Evolutionary conservation across 176 grass and related monocot species (phyloP).

Genomic region (Lolium multiflorum): DNA sequence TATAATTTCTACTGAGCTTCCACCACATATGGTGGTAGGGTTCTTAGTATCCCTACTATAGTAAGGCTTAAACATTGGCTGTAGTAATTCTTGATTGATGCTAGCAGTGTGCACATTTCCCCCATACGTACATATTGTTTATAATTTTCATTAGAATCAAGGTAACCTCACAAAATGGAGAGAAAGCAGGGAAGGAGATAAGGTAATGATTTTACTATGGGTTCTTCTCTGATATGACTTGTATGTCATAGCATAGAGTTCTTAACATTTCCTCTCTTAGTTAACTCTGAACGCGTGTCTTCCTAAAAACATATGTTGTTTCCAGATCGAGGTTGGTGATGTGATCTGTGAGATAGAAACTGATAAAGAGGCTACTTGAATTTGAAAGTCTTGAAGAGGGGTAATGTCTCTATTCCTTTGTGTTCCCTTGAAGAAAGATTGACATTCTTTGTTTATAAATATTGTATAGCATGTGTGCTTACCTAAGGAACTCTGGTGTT

Average conservation of each 20-base stretch:
- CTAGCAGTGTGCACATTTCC: constrained; percentile 12
- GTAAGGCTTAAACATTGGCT: constrained; percentile 53
- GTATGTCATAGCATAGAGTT: background rate
- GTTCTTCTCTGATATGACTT: constrained; percentile 22
- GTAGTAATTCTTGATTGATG: constrained; percentile 30
- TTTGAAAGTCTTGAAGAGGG: constrained; percentile 98
- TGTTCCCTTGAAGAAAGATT: constrained; percentile 24
- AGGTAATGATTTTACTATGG: constrained; percentile 56
- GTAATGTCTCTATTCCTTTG: constrained; percentile 55
- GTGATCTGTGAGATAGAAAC: constrained; percentile 99
- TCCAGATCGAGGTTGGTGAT: constrained; percentile 95
- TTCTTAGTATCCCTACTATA: too few species aligned
- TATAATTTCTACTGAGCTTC: constrained; percentile 60
- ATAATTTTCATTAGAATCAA: constrained; percentile 82
- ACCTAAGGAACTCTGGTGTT: background rate
- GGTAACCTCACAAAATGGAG: constrained; percentile 97
- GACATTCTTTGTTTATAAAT: background rate
- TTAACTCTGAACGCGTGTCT: background rate
- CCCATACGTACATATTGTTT: constrained; percentile 34
- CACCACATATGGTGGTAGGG: constrained; percentile 80
- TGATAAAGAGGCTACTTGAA: constrained; percentile 97
- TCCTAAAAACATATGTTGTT: constrained; percentile 32
- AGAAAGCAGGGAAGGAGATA: constrained; percentile 95
- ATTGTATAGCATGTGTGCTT: background rate
- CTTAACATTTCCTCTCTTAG: background rate